Percentiles rank a stretch among this genome's conserved stretches.
phyloP scores from a whole-genome alignment of 202 grass and related monocot species.

The Panicum hallii region DNA sequence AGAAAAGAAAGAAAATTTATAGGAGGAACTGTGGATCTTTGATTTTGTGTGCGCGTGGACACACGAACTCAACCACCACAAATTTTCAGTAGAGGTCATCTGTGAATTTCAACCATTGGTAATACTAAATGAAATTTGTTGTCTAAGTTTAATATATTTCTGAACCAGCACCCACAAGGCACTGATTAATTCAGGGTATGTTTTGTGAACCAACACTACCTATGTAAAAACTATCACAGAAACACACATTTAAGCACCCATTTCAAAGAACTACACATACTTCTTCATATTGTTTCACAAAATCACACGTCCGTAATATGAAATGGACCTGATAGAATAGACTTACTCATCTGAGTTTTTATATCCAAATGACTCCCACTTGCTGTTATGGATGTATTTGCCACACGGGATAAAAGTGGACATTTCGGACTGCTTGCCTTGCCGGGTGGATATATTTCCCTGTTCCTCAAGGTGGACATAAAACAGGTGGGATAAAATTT shows the following conservation, averaged over 20 bases:
- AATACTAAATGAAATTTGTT: slow-evolving; percentile 16
- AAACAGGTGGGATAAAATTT: not conserved
- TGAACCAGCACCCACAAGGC: slow-evolving; percentile 4
- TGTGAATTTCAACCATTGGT: not conserved
- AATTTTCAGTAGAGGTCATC: not conserved
- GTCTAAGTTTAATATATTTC: slow-evolving; percentile 24
- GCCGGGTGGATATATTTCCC: not conserved
- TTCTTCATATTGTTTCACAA: not conserved
- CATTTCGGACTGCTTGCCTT: not conserved
- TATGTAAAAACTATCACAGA: not conserved
- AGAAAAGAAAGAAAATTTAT: not conserved
- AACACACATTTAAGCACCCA: not conserved
- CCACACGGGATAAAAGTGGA: not conserved
- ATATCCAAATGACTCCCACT: not conserved
- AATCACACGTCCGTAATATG: not conserved
- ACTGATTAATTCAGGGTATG: not conserved
- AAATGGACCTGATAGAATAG: not conserved
- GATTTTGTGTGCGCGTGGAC: not conserved
- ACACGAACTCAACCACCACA: not conserved
- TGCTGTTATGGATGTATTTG: not conserved
- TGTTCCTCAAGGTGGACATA: not conserved
- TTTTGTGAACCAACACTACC: not conserved
- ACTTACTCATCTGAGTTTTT: not conserved
- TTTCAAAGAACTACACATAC: not conserved
- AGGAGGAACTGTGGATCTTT: slow-evolving; percentile 9